Evolutionary conservation across 352 stramenopile species (phyloP).

Genomic region (Phytophthora pini): DNA sequence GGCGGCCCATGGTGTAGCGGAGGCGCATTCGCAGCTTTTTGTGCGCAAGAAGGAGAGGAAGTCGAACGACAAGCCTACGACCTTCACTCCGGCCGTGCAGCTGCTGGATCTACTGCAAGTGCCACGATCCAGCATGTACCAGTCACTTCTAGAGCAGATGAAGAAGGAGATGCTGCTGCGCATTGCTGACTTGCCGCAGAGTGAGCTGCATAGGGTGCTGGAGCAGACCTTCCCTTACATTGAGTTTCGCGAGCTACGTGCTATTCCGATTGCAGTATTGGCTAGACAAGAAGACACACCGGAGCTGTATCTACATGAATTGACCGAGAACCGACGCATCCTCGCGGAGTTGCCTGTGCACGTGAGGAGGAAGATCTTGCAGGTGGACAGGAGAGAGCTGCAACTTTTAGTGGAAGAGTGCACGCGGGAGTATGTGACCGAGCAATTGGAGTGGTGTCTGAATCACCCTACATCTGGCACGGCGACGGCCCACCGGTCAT

Average conservation of each 20-base stretch:
- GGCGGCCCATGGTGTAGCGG: conserved; percentile 59
- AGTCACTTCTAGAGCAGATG: conserved; percentile 73
- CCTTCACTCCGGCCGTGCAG: conserved; percentile 65
- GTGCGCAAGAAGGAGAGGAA: conserved; percentile 35
- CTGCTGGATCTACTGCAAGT: conserved; percentile 84
- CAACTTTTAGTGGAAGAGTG: conserved; percentile 79
- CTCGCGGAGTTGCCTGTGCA: conserved; percentile 80
- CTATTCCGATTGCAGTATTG: conserved; percentile 85
- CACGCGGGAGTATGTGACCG: conserved; percentile 74
- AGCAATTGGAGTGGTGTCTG: conserved; percentile 74
- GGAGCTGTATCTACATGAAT: conserved; percentile 73
- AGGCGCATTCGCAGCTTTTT: conserved; percentile 50
- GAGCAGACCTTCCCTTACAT: conserved; percentile 90
- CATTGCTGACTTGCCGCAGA: conserved; percentile 72
- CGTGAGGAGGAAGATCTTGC: conserved; percentile 84
- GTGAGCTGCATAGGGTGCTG: conserved; percentile 72
- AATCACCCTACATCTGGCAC: conserved; percentile 44
- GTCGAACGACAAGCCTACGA: conserved; percentile 28
- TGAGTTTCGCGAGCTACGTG: conserved; percentile 86
- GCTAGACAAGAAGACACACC: conserved; percentile 83
- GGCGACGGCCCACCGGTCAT: conserved; percentile 16
- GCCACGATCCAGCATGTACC: conserved; percentile 65
- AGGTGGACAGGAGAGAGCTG: conserved; percentile 73
- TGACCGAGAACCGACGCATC: conserved; percentile 85
- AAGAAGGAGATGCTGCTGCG: conserved; percentile 77